Evolutionary conservation across 2,329 filamentous ascomycete species (phyloP).

Genomic region (Penicillium sp.): DNA sequence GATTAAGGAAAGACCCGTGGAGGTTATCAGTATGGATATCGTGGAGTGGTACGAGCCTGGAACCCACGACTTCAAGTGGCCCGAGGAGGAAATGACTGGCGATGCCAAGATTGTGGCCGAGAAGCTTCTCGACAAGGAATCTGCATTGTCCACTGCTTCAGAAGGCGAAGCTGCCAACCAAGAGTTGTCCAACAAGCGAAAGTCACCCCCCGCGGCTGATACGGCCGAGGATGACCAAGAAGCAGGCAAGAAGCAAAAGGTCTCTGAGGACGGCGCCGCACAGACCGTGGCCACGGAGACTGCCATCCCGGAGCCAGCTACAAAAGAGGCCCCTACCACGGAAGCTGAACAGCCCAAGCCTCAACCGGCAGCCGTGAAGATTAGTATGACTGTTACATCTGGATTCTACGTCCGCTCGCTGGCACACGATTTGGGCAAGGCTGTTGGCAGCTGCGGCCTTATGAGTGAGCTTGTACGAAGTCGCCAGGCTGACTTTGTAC

Average conservation of each 20-base stretch:
- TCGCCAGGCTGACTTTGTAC: conserved; percentile 75
- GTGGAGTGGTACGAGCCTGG: conserved; percentile 82
- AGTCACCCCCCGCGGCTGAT: conserved; percentile 31
- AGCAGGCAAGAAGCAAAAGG: conserved; percentile 32
- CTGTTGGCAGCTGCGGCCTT: conserved; percentile 74
- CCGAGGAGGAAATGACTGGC: conserved; percentile 70
- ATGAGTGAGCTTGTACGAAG: conserved; percentile 83
- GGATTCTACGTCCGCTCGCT: conserved; percentile 96
- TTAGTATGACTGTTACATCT: conserved; percentile 89
- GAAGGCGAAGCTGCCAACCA: conserved; percentile 30
- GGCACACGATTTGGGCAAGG: conserved; percentile 84
- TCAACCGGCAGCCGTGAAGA: conserved; percentile 67
- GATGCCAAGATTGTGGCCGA: conserved; percentile 75
- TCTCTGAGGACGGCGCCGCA: conserved; percentile 28
- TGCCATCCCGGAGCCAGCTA: conserved; percentile 12
- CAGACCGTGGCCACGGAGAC: conserved; percentile 11
- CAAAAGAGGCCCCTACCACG: conserved; percentile 10
- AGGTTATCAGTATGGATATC: conserved; percentile 73
- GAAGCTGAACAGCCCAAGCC: conserved; percentile 17
- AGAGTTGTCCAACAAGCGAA: conserved; percentile 31
- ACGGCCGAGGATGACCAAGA: conserved; percentile 18
- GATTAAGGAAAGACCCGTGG: conserved; percentile 76
- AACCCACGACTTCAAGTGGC: conserved; percentile 75
- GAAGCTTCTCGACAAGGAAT: conserved; percentile 51
- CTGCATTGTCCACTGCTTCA: conserved; percentile 20